phyloP scores from a whole-genome alignment of 2,329 filamentous ascomycete species.

The Stenocarpella maydis region DNA sequence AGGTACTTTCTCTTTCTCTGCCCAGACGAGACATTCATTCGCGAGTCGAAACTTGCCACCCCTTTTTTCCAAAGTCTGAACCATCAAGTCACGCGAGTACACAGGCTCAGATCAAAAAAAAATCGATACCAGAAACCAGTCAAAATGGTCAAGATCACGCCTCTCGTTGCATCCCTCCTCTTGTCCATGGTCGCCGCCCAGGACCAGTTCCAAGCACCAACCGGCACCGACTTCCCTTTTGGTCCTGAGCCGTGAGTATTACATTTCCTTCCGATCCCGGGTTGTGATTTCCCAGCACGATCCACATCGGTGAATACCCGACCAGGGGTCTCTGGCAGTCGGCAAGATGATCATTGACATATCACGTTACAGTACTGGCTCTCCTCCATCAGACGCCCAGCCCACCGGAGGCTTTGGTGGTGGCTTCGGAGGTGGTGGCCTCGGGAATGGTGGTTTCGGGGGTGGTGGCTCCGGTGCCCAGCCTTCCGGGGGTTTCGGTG shows the following conservation, averaged over 20 bases:
- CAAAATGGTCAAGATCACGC: conserved; percentile 36
- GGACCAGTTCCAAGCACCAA: conserved; percentile 16
- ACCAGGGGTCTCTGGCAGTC: neutral
- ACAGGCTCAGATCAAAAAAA: neutral
- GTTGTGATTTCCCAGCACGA: too few relatives aligned
- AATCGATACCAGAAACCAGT: conserved; percentile 26
- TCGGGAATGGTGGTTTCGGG: too few relatives aligned
- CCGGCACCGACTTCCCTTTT: conserved; percentile 6
- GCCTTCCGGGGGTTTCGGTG: conserved; percentile 7
- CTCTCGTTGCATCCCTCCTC: conserved; percentile 33
- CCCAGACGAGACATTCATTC: conserved; percentile 34
- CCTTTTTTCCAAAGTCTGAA: conserved; percentile 19
- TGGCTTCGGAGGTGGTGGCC: neutral
- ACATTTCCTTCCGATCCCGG: too few relatives aligned
- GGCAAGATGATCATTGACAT: neutral
- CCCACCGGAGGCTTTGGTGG: conserved; percentile 5
- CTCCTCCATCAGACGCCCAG: neutral
- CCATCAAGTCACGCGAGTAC: neutral
- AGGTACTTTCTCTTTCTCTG: conserved; percentile 32
- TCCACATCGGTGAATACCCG: neutral
- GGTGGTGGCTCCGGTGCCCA: neutral
- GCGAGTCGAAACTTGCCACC: conserved; percentile 32
- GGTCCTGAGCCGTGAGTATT: conserved; percentile 2
- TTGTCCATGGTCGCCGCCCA: conserved; percentile 31
- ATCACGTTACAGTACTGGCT: neutral